Base-by-base conservation (phyloP, 441 rosid species). In the Arabidopsis hybrid region DNA sequence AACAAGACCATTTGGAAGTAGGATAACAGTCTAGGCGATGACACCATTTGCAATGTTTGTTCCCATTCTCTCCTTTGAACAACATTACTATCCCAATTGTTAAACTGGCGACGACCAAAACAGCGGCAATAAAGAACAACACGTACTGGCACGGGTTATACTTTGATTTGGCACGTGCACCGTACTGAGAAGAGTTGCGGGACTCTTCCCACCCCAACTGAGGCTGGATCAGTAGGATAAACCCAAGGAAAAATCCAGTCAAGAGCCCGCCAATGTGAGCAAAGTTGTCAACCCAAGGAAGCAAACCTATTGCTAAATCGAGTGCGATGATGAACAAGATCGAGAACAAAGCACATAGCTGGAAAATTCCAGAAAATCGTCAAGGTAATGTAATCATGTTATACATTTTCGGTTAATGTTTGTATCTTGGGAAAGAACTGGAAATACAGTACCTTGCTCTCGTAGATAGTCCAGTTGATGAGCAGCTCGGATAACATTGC, bases 211-310 rank as follows among this genome's bases (percentile, higher is more conserved):
- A 90, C 8, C 94, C 97, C 45, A 83, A 83, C 72, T 90, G 98
- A 47, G 98, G 98, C 21, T 86, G 87, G 36, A 91, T 69, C 8
- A 95, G 82, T 67, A 96, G 60, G 60, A 91, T 77, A 64, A 96
- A 90, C 17, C 99, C 98, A 0, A 93, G 87, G 18, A 93, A 80
- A 62, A 93, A 91, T 11, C 99, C 98, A 0, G 96, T 57, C 18
- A 85, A 72, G 82, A 93, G 90, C 36, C 99, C 98, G 65, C 99
- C 99, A 6, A 96, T 89, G 71, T 96, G 97, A 2, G 97, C 93
- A 65, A 88, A 93, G 89, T 96, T 96, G 79, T 93, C 98, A n/a
- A 96, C 95, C 60, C 80, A 87, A 64, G 98, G 99, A 74, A 96
- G 97, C 71, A 93, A 65, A 14, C 99, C 97, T 2, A 96, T 80